phyloP scores from a whole-genome alignment of 2,329 filamentous ascomycete species.

The Pseudopithomyces chartarum region DNA sequence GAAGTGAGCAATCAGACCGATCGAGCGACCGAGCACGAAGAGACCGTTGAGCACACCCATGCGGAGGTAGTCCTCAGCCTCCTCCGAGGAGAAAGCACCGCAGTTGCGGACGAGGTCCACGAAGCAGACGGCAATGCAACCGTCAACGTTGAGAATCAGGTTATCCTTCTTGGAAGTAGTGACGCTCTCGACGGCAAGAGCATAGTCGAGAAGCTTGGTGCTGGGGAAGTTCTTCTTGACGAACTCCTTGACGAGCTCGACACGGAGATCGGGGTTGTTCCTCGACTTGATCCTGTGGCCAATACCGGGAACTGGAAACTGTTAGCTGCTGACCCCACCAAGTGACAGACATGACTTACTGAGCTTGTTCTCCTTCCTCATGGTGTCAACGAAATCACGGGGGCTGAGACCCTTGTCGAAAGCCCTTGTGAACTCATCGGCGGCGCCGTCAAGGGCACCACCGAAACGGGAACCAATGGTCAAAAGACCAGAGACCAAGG shows the following conservation, averaged over 20 bases:
- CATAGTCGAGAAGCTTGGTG: conserved; percentile 98
- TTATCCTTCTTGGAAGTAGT: conserved; percentile 99
- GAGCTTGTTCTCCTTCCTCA: conserved; percentile 99
- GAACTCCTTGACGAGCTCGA: conserved; percentile 99
- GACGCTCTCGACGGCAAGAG: conserved; percentile 94
- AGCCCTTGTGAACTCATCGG: conserved; percentile 97
- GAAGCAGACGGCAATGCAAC: conserved; percentile 98
- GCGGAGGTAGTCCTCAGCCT: conserved; percentile 97
- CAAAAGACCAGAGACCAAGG: conserved; percentile 92
- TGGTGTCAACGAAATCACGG: conserved; percentile 97
- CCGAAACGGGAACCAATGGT: conserved; percentile 98
- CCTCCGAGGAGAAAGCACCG: conserved; percentile 92
- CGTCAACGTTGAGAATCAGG: conserved; percentile 98
- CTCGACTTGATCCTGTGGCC: conserved; percentile 99
- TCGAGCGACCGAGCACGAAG: conserved; percentile 94
- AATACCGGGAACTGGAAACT: conserved; percentile 78
- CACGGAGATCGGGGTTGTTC: conserved; percentile 99
- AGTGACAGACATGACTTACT: conserved; percentile 57
- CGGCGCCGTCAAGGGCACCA: conserved; percentile 96
- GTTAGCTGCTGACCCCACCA: conserved; percentile 20
- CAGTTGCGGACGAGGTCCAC: conserved; percentile 97
- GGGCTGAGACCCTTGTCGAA: conserved; percentile 98
- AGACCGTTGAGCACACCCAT: conserved; percentile 99
- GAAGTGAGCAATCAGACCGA: conserved; percentile 99
- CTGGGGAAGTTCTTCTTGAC: conserved; percentile 96